Base-by-base conservation (phyloP, 176 grass and related monocot species). In the Pontederia crassipes region DNA sequence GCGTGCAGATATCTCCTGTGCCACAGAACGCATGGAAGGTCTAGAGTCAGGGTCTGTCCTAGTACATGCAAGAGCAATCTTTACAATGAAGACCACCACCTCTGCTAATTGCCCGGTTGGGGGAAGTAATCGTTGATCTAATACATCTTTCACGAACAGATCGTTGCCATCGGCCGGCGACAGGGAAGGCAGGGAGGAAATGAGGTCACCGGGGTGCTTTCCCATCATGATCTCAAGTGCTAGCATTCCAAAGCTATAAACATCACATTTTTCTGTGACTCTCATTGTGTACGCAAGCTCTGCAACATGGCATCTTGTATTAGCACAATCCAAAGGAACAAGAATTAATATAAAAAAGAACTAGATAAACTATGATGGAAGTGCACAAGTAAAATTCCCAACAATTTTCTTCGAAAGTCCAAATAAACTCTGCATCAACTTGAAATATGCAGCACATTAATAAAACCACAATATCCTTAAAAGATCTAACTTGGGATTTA, bases 191-290 rank as follows among this genome's bases (percentile, higher is more conserved):
- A 69, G 24, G 12, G 29, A 40, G 2, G 66, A 56, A 28, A 69
- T 55, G 32, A 69, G 66, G 14, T 51, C 76, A 18, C 81, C 69
- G 0, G 88, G 88, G 66, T 84, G 70, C 77, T 62, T 87, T 18
- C 83, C 89, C 72, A 81, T 87, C 59, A 93, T 60, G 32, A 84
- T 75, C 74, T 94, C 89, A 47, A 88, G 28, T n/a, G 80, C 71
- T 58, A 89, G 79, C 9, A 95, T 73, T 4, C 85, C 89, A 28
- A 95, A 95, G 67, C 89, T 95, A 18, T 95, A 95, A 6, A 86
- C 82, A 48, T 95, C 89, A 6, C 89, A 95, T 74, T 83, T 95
- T 59, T 95, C 89, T 5, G 89, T 89, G 12, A 87, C 80, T 71
- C 53, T 72, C 88, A 83, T 60, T 46, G 89, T 95, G 74, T 85